phyloP scores from a whole-genome alignment of 805 yeast genomes.

The Suhomyces emberorum region DNA sequence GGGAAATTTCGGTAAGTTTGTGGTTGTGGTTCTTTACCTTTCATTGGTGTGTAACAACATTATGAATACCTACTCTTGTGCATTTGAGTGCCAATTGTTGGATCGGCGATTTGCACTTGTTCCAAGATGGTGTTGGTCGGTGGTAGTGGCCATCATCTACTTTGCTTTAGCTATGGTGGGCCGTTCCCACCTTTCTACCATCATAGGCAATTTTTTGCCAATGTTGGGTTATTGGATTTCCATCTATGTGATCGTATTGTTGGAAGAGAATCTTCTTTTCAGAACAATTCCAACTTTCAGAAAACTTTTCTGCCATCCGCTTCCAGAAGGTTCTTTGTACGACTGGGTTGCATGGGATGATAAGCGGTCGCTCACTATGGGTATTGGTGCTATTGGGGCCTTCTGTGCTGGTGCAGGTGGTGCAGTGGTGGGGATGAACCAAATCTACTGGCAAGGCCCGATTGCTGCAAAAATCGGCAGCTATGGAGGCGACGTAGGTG shows the following conservation, averaged over 20 bases:
- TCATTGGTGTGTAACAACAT: slow-evolving; percentile 81
- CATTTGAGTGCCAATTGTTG: slow-evolving; percentile 69
- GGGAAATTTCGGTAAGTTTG: slow-evolving; percentile 78
- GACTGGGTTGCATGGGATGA: slow-evolving; percentile 32
- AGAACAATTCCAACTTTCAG: slow-evolving; percentile 28
- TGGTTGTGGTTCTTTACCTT: slow-evolving; percentile 64
- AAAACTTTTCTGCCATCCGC: slow-evolving; percentile 9
- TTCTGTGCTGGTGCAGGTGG: slow-evolving; percentile 17
- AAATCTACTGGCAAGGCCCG: slow-evolving; percentile 18
- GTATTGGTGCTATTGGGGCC: slow-evolving; percentile 13
- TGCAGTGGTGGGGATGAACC: slow-evolving; percentile 22
- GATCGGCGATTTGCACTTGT: slow-evolving; percentile 51
- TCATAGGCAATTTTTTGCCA: slow-evolving; percentile 78
- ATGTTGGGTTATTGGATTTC: slow-evolving; percentile 92
- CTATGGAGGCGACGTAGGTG: slow-evolving; percentile 19
- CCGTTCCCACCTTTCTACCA: slow-evolving; percentile 63
- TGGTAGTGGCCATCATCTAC: slow-evolving; percentile 59
- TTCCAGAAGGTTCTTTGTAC: slow-evolving; percentile 13
- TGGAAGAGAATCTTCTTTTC: slow-evolving; percentile 73
- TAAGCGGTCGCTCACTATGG: slow-evolving; percentile 20
- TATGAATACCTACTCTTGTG: slow-evolving; percentile 77
- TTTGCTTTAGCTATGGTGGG: slow-evolving; percentile 75
- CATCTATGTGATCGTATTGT: slow-evolving; percentile 66
- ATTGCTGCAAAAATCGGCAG: slow-evolving; percentile 14
- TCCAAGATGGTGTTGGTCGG: slow-evolving; percentile 78